Evolutionary conservation across 2,329 filamentous ascomycete genomes (phyloP), one percentile per base, ranked within the genome.

Genomic region (Monosporascus sp.): DNA sequence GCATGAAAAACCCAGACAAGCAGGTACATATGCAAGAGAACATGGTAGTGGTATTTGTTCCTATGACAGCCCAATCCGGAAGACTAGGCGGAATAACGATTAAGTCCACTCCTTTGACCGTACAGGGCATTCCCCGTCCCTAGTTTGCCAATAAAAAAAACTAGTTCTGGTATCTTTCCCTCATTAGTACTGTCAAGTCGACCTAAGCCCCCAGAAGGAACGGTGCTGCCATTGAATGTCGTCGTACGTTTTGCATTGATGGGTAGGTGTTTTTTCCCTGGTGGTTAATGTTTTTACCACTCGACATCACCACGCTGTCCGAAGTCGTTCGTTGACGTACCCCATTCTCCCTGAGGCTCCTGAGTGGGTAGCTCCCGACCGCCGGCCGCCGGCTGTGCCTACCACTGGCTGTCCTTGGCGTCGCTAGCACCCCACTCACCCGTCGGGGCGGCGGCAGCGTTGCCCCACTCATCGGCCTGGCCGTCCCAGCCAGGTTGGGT

Each of bases 111-210:
- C 88, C 86, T 81, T 82, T 83, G 80, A 82, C 79, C 85, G 80
- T 85, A 94, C 92, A 97, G 91, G 93, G 93, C 93, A 91, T 97
- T 97, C 93, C 91, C 92, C 91, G 87, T 75, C 72, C 70, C 72
- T 67, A 63, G 63, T 52, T 60, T 55, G 60, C 53, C 55, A 53
- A 52, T 51, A 50, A 52, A 60, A 58, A 55, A 60, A 64, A 72
- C 75, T 71, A 70, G 70, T 67, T 73, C 72, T 82, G 91, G 87
- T 96, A 91, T 97, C 93, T 97, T 97, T 97, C 93, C 93, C 91
- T 97, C 92, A 88, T 97, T 81, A 97, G 91, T 87, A 85, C 87
- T 79, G 75, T 80, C 80, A 83, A 84, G 79, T 79, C 76, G 74
- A 78, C 74, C 76, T 74, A 64, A 60, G 58, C 70, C 70, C 68